A percentile compares a stretch with the other conserved stretches of the same genome.
Evolutionary conservation across 495 filamentous ascomycete genomes (phyloP).

Genomic region (Niebla homalea): DNA sequence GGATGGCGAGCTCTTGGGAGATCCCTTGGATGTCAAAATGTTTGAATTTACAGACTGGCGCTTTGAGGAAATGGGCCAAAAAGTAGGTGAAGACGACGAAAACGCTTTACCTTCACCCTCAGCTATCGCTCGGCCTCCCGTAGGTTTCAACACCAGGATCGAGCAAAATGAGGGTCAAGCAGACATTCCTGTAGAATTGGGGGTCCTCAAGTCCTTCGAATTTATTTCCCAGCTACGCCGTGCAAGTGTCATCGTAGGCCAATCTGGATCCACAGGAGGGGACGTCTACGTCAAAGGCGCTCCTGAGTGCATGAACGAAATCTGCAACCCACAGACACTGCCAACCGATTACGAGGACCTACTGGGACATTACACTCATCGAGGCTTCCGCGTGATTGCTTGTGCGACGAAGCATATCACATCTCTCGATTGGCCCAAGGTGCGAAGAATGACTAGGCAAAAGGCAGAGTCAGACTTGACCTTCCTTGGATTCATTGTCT

Average conservation of each 20-base stretch:
- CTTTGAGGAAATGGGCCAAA: constrained; percentile 72
- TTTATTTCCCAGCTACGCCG: constrained; percentile 93
- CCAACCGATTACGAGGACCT: constrained; percentile 83
- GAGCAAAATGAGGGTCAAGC: constrained; percentile 5
- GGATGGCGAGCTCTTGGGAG: constrained; percentile 78
- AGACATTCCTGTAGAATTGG: constrained; percentile 52
- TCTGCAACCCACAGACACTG: constrained; percentile 73
- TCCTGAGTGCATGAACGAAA: constrained; percentile 88
- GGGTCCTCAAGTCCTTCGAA: constrained; percentile 78
- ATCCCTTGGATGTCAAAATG: constrained; percentile 97
- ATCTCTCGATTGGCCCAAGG: constrained; percentile 82
- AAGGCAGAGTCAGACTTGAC: constrained; percentile 72
- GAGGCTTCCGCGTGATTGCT: constrained; percentile 94
- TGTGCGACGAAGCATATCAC: constrained; percentile 81
- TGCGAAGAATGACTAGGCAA: constrained; percentile 78
- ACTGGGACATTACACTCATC: constrained; percentile 78
- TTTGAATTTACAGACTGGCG: constrained; percentile 94
- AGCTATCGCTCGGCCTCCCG: constrained; percentile 73
- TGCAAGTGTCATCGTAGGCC: constrained; percentile 82
- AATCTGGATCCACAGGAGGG: constrained; percentile 65
- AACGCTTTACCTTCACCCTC: constrained; percentile 57
- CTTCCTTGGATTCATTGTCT: constrained; percentile 93
- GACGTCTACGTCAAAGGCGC: constrained; percentile 93
- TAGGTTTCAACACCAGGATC: constrained; percentile 23
- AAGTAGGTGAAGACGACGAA: constrained; percentile 43